These are phyloP conservation scores for Phytophthora syringae DNA, from an alignment of 352 stramenopile species.

Conservation along the genomic window DNA sequence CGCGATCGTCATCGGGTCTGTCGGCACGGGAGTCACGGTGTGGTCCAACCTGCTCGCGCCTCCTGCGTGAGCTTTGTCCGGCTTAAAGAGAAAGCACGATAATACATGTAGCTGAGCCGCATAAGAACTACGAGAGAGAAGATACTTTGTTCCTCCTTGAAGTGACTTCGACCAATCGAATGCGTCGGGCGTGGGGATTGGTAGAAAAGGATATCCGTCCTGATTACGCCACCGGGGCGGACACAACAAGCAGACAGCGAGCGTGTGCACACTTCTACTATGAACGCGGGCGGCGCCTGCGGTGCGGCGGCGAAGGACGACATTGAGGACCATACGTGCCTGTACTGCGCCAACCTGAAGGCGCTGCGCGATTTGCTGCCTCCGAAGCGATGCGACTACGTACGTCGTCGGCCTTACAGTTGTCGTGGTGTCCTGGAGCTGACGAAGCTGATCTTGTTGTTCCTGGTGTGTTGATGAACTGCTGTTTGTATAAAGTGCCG, in stretches of 20 bases:
- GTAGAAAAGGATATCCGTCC: not conserved
- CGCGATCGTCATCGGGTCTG: slow-evolving; percentile 69
- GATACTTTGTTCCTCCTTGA: not conserved
- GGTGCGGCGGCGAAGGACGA: not conserved
- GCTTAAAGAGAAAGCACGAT: not conserved
- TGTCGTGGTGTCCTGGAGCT: not conserved
- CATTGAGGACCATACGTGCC: slow-evolving; percentile 21
- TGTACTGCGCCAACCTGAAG: slow-evolving; percentile 61
- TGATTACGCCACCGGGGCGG: not conserved
- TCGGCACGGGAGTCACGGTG: slow-evolving; percentile 76
- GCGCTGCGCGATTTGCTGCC: slow-evolving; percentile 55
- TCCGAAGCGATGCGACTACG: slow-evolving; percentile 66
- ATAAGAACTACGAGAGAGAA: no score
- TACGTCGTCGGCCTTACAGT: slow-evolving; percentile 26
- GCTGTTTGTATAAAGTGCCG: slow-evolving; percentile 44
- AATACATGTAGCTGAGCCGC: not conserved
- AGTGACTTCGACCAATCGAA: not conserved
- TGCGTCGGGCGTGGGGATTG: not conserved
- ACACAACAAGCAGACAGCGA: not conserved
- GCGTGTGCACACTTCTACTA: slow-evolving; percentile 8
- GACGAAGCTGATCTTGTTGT: not conserved
- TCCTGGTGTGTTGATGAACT: not conserved
- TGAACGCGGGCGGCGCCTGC: slow-evolving; percentile 1
- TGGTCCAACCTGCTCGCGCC: slow-evolving; percentile 65
- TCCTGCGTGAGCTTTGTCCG: slow-evolving; percentile 11